Evolutionary conservation across 2,329 filamentous ascomycete genomes (phyloP).

Genomic region (Ophiostoma sp.): DNA sequence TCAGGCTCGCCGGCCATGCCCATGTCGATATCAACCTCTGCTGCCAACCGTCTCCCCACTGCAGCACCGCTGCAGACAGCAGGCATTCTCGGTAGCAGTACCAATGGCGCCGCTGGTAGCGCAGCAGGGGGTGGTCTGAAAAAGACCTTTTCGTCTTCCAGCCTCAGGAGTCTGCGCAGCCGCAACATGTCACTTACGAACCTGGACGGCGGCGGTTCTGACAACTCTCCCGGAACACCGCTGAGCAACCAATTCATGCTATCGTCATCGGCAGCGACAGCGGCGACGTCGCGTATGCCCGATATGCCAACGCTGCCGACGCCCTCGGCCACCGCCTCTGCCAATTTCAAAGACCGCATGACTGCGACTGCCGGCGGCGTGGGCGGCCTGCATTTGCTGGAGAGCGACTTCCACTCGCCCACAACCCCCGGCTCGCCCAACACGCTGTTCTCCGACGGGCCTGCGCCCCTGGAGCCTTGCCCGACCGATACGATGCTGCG

Average conservation of each 20-base stretch:
- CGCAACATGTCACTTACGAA: slow-evolving; percentile 66
- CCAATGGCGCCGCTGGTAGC: not conserved
- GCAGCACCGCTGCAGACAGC: slow-evolving; percentile 7
- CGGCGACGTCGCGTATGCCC: slow-evolving; percentile 42
- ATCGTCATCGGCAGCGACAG: slow-evolving; percentile 31
- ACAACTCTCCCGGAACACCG: slow-evolving; percentile 69
- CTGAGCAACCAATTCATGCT: slow-evolving; percentile 59
- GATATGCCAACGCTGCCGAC: slow-evolving; percentile 62
- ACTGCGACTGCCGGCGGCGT: slow-evolving; percentile 50
- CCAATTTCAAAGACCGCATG: slow-evolving; percentile 54
- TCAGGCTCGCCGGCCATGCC: slow-evolving; percentile 10
- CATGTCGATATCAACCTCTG: slow-evolving; percentile 7
- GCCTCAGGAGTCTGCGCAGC: slow-evolving; percentile 64
- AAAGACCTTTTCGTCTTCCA: slow-evolving; percentile 67
- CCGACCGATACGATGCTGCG: slow-evolving; percentile 83
- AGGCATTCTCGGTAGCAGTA: slow-evolving; percentile 30
- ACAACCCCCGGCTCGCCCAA: slow-evolving; percentile 59
- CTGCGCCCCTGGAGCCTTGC: slow-evolving; percentile 81
- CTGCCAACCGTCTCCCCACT: slow-evolving; percentile 1
- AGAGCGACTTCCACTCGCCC: slow-evolving; percentile 71
- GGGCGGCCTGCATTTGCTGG: slow-evolving; percentile 74
- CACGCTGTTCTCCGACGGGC: slow-evolving; percentile 56
- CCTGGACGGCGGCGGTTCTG: slow-evolving; percentile 52
- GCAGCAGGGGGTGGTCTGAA: slow-evolving; percentile 42
- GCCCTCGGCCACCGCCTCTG: slow-evolving; percentile 57